A percentile compares a stretch with the other conserved stretches of the same genome.
These are phyloP conservation scores for Amborella trichopoda DNA, from an alignment of 164 flowering plant genomes.

Conservation along the genomic window DNA sequence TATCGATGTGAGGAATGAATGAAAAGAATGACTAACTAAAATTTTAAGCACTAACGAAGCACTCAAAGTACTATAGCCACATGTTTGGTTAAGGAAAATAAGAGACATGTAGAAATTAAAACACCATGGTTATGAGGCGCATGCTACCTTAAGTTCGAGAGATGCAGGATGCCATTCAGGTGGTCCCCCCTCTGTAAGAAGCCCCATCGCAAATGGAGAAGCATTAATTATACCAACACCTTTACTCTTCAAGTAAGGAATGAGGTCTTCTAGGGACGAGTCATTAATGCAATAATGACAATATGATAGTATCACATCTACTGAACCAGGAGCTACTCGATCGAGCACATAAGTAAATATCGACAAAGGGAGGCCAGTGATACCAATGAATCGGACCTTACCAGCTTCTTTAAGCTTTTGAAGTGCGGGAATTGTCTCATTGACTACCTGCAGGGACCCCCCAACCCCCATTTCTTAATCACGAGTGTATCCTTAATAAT, in stretches of 20 bases:
- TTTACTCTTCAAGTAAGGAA: constrained; percentile 89
- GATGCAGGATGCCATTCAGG: constrained; percentile 99
- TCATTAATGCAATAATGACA: constrained; percentile 89
- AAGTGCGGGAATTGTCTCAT: constrained; percentile 89
- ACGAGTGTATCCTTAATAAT: too few relatives aligned
- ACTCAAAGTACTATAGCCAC: too few relatives aligned
- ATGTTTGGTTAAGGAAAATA: background rate
- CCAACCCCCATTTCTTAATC: too few relatives aligned
- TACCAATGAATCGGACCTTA: constrained; percentile 75
- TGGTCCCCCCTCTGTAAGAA: constrained; percentile 84
- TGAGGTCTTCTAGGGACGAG: constrained; percentile 56
- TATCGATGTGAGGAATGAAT: too few relatives aligned
- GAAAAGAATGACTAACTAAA: too few relatives aligned
- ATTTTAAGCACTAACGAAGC: too few relatives aligned
- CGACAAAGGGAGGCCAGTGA: constrained; percentile 82
- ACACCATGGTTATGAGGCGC: background rate
- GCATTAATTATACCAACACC: constrained; percentile 87
- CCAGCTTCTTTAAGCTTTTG: constrained; percentile 74
- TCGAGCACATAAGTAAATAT: constrained; percentile 78
- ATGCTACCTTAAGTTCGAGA: constrained; percentile 62
- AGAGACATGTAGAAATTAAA: background rate
- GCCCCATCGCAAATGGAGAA: constrained; percentile 95
- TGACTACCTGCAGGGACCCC: constrained; percentile 48
- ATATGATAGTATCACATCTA: constrained; percentile 83
- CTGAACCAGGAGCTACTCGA: constrained; percentile 78